Evolutionary conservation across 2,329 filamentous ascomycete genomes (phyloP).

Genomic region (Penicillium sp.): DNA sequence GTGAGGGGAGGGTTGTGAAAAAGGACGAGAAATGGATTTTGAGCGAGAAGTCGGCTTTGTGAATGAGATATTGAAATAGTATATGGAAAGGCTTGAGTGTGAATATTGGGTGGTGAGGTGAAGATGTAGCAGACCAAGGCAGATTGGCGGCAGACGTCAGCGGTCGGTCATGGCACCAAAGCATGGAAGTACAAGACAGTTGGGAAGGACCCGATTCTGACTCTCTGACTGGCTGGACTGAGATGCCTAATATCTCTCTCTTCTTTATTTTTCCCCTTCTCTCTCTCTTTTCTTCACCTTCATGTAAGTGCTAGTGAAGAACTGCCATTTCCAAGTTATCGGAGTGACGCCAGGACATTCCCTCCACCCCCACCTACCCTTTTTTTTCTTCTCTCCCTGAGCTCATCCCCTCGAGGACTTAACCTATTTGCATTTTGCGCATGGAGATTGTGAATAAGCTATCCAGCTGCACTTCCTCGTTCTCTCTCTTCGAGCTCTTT

Average conservation of each 20-base stretch:
- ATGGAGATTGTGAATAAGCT: slow-evolving; percentile 4
- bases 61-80: slow-evolving; percentile 8
- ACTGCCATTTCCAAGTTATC: slow-evolving; percentile 20
- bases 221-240: slow-evolving; percentile 5
- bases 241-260: neutral
- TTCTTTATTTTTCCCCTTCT: neutral
- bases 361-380: slow-evolving; percentile 2
- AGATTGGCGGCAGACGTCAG: slow-evolving; percentile 16
- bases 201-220: too few species aligned
- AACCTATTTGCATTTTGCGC: neutral
- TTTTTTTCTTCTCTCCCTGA: neutral
- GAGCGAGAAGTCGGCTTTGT: slow-evolving; percentile 33
- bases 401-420: neutral
- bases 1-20: slow-evolving; percentile 66
- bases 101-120: neutral
- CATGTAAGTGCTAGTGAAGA: slow-evolving; percentile 26
- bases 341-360: neutral
- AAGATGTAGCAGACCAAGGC: neutral
- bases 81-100: neutral
- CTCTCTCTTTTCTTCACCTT: neutral
- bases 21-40: slow-evolving; percentile 34
- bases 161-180: slow-evolving; percentile 5
- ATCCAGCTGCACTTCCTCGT: neutral
- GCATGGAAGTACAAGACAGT: neutral
- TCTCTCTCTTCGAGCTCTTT: neutral